Evolutionary conservation across 2,329 filamentous ascomycete genomes (phyloP).

Genomic region (Cercospora brassicicola): DNA sequence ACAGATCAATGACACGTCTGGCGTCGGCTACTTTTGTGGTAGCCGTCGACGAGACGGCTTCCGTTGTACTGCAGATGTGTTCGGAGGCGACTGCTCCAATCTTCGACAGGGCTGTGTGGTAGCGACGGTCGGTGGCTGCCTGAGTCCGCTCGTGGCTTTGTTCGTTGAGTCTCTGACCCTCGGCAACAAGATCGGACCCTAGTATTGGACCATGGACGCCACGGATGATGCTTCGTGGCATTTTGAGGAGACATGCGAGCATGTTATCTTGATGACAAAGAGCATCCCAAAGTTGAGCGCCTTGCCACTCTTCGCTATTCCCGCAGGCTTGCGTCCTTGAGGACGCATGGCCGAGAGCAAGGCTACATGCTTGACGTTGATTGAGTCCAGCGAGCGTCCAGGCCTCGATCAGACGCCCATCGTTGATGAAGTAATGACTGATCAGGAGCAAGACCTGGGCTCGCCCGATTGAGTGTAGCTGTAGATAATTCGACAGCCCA

Average conservation of each 20-base stretch:
- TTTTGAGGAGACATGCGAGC: neutral
- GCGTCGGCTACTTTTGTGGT: neutral
- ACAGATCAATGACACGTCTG: neutral
- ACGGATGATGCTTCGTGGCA: neutral
- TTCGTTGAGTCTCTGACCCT: neutral
- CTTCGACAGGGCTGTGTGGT: neutral
- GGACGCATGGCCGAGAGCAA: neutral
- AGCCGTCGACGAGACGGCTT: neutral
- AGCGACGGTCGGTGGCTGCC: neutral
- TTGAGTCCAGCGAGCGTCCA: neutral
- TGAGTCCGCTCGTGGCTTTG: neutral
- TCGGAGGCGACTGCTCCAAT: neutral
- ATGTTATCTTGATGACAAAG: neutral
- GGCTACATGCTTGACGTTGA: neutral
- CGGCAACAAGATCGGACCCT: neutral
- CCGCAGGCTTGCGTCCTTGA: neutral
- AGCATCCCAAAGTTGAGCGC: neutral
- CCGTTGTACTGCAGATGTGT: neutral
- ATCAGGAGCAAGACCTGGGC: neutral
- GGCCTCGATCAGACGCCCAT: neutral
- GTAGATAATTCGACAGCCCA: neutral
- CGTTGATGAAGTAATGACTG: neutral
- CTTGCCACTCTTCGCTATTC: neutral
- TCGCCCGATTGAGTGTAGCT: neutral
- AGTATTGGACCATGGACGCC: neutral